These are phyloP conservation scores for Verticillium dahliae DNA, from an alignment of 2,329 filamentous ascomycete species.

Conservation along the genomic window DNA sequence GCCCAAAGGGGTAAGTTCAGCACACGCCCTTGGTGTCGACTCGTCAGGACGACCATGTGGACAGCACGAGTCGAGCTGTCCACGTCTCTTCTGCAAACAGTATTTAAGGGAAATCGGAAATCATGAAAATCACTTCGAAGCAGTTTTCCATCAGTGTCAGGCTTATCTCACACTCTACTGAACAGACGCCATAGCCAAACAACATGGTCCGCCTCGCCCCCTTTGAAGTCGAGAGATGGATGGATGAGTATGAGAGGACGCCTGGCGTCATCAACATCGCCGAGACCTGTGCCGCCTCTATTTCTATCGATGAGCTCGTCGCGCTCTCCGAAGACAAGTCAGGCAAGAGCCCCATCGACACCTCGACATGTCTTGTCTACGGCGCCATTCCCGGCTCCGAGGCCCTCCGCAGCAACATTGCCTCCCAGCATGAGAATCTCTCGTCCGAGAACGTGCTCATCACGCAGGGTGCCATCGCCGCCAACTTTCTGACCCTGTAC, in stretches of 20 bases:
- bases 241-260: conserved; percentile 53
- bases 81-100: too few relatives aligned
- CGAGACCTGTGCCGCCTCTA: conserved; percentile 70
- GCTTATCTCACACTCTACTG: too few relatives aligned
- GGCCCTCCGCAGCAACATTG: conserved; percentile 56
- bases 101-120: too few relatives aligned
- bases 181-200: not conserved
- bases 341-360: conserved; percentile 31
- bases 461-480: conserved; percentile 69
- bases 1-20: too few relatives aligned
- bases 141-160: too few relatives aligned
- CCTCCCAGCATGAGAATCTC: conserved; percentile 54
- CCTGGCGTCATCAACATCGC: conserved; percentile 62
- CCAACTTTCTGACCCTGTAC: conserved; percentile 70
- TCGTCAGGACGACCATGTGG: too few relatives aligned
- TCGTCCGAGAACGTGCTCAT: conserved; percentile 58
- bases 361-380: conserved; percentile 59
- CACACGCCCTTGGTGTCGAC: too few relatives aligned
- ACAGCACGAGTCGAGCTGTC: too few relatives aligned
- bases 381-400: conserved; percentile 65
- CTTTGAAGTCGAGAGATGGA: conserved; percentile 69
- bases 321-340: conserved; percentile 49
- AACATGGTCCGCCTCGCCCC: conserved; percentile 23
- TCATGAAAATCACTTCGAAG: too few relatives aligned
- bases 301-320: conserved; percentile 64